phyloP scores from a whole-genome alignment of 805 yeast species.

The Metschnikowia kunwiensis region DNA sequence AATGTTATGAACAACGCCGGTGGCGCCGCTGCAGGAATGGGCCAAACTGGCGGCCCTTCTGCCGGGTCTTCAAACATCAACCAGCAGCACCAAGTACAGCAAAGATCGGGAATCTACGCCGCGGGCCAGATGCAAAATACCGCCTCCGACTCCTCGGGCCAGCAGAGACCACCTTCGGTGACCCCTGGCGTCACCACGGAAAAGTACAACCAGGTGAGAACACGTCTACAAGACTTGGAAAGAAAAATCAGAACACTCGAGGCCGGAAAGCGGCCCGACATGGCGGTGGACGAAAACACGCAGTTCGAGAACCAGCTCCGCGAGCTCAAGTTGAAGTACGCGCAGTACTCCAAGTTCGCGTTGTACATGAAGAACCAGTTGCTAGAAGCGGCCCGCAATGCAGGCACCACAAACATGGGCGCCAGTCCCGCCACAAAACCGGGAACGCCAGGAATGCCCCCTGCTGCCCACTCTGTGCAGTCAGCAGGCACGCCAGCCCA shows the following conservation, averaged over 20 bases:
- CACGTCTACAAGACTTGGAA: constrained; percentile 47
- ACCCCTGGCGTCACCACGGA: constrained; percentile 28
- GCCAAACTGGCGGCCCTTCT: constrained; percentile 1
- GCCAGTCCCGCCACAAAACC: constrained; percentile 10
- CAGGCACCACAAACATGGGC: constrained; percentile 5
- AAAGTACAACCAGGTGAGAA: constrained; percentile 42
- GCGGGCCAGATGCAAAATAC: constrained; percentile 8
- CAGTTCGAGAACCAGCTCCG: constrained; percentile 48
- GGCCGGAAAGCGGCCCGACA: constrained; percentile 41
- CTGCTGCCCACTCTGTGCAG: constrained; percentile 2
- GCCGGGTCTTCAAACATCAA: not conserved
- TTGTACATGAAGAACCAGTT: constrained; percentile 43
- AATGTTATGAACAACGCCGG: constrained; percentile 1
- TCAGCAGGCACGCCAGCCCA: constrained; percentile 10
- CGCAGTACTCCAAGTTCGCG: constrained; percentile 51
- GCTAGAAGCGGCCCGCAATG: constrained; percentile 28
- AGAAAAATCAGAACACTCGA: constrained; percentile 50
- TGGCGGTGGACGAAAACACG: constrained; percentile 44
- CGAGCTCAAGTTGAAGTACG: constrained; percentile 44
- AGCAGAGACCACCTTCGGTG: constrained; percentile 5
- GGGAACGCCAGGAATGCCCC: constrained; percentile 2
- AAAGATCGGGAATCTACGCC: constrained; percentile 5
- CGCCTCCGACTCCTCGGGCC: constrained; percentile 1
- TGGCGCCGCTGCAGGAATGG: constrained; percentile 1
- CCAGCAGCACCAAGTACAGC: constrained; percentile 3